Evolutionary conservation across 106 monocot species (phyloP).

Genomic region (Dendrobium nobile): DNA sequence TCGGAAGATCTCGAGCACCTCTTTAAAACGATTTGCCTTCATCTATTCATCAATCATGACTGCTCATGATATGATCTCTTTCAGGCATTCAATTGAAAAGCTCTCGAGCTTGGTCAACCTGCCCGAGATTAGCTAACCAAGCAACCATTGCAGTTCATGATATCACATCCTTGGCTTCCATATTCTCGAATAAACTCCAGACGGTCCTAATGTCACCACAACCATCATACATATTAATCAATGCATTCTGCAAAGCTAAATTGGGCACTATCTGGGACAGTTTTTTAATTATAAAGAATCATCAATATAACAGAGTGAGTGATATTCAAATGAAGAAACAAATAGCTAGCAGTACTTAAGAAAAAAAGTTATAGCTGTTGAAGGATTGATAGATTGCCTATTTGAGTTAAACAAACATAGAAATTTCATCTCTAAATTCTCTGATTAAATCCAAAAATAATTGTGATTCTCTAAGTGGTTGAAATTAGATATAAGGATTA

Average conservation of each 20-base stretch:
- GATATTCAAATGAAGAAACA: too few species aligned
- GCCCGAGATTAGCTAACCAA: constrained; percentile 33
- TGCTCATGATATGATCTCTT: constrained; percentile 59
- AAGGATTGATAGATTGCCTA: too few species aligned
- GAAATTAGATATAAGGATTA: too few species aligned
- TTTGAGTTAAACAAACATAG: too few species aligned
- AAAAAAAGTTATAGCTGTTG: too few species aligned
- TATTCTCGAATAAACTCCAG: constrained; percentile 34
- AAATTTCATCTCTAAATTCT: too few species aligned
- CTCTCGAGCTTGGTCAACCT: constrained; percentile 40
- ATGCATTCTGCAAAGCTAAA: constrained; percentile 31
- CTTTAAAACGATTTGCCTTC: constrained; percentile 30
- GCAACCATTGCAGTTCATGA: constrained; percentile 48
- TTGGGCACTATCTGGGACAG: constrained; percentile 10
- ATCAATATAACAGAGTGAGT: too few species aligned
- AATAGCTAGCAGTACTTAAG: too few species aligned
- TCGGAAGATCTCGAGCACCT: constrained; percentile 53
- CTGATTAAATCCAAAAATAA: too few species aligned
- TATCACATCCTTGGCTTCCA: constrained; percentile 34
- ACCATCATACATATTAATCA: constrained; percentile 52
- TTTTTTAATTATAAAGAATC: too few species aligned
- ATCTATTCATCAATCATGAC: constrained; percentile 63
- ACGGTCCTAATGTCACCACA: constrained; percentile 38
- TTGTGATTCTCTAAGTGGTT: too few species aligned
- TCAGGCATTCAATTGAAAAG: constrained; percentile 60